Conservation (phyloP, 305 asterid species). For the Solanum hybrid region DNA sequence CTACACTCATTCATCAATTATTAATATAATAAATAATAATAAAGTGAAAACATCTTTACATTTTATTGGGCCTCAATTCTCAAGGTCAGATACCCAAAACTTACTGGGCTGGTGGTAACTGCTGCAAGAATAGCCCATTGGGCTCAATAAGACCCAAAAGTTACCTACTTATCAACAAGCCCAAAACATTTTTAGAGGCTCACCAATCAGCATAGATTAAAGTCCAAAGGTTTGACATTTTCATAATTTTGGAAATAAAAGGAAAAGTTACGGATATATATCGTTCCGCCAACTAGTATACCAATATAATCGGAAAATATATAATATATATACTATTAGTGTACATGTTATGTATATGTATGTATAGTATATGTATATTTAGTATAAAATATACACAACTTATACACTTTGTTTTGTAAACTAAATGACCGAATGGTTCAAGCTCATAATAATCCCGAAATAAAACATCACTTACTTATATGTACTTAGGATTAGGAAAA, state of each 20-base stretch:
- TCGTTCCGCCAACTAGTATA: not conserved
- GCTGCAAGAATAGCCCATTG: not conserved
- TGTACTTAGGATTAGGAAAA: not conserved
- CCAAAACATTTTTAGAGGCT: not conserved
- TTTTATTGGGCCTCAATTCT: not conserved
- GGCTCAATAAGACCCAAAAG: not conserved
- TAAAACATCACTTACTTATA: not conserved
- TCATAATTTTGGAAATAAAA: not conserved
- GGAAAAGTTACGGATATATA: not conserved
- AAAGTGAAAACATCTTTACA: not conserved
- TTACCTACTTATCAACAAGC: not conserved
- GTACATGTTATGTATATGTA: not conserved
- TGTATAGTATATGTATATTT: no score
- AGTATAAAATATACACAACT: not conserved
- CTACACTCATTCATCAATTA: not conserved
- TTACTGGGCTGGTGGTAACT: not conserved
- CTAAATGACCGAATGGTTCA: not conserved
- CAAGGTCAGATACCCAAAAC: not conserved
- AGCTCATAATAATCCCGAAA: not conserved
- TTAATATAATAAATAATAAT: not conserved
- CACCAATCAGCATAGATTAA: not conserved
- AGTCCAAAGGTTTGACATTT: not conserved
- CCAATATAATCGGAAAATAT: not conserved
- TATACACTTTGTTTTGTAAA: not conserved
- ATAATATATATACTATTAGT: no score